phyloP scores from a whole-genome alignment of 805 yeast genomes.

The Teunomyces panamensis region DNA sequence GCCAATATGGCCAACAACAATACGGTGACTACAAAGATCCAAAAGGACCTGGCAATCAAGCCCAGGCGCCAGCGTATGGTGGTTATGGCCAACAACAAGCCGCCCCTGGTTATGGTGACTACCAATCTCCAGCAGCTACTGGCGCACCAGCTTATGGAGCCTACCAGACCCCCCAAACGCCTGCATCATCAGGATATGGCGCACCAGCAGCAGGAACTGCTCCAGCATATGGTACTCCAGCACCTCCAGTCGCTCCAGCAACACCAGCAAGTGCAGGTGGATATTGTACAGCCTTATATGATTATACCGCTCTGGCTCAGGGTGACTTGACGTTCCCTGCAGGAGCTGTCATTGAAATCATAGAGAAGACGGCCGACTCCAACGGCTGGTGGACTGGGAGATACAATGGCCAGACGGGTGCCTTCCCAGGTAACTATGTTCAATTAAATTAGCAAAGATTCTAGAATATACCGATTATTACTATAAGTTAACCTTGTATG shows the following conservation, averaged over 20 bases:
- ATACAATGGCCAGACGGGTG: conserved; percentile 80
- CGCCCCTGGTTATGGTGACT: conserved; percentile 13
- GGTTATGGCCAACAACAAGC: conserved; percentile 14
- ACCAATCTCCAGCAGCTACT: conserved; percentile 8
- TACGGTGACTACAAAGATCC: conserved; percentile 23
- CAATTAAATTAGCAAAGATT: conserved; percentile 47
- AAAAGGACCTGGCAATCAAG: conserved; percentile 13
- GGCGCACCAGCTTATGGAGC: conserved; percentile 11
- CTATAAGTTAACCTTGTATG: conserved; percentile 1
- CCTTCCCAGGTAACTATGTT: conserved; percentile 96
- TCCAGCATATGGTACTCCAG: conserved; percentile 26
- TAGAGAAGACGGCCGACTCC: conserved; percentile 76
- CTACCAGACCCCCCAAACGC: conserved; percentile 8
- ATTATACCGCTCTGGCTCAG: conserved; percentile 86
- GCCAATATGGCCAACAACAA: conserved; percentile 16
- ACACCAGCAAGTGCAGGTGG: conserved; percentile 29
- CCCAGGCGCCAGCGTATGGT: conserved; percentile 11
- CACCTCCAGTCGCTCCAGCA: conserved; percentile 10
- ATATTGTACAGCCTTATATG: conserved; percentile 86
- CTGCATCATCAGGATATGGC: conserved; percentile 14
- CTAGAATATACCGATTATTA: neutral
- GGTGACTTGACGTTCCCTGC: conserved; percentile 89
- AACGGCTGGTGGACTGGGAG: conserved; percentile 99
- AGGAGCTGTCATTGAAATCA: conserved; percentile 80
- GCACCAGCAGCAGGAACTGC: conserved; percentile 12